Evolutionary conservation across 2,329 filamentous ascomycete genomes (phyloP).

Genomic region (Paecilomyces variotii): DNA sequence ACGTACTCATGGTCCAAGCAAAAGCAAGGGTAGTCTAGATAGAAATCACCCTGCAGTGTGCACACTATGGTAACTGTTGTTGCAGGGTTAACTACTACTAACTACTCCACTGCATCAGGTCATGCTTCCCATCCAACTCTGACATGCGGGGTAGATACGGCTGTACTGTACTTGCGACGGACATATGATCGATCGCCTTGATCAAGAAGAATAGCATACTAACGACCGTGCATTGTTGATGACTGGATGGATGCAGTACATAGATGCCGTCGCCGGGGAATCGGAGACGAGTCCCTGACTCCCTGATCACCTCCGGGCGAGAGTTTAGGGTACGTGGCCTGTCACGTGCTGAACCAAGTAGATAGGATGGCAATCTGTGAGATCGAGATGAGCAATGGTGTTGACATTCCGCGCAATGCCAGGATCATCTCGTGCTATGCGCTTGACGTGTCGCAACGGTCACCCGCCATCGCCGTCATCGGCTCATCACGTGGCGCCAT

Average conservation of each 20-base stretch:
- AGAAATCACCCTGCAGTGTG: too few species aligned
- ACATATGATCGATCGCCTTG: not conserved
- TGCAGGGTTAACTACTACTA: not conserved
- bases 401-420: not conserved
- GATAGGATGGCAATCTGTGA: not conserved
- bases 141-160: not conserved
- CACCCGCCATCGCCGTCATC: slow-evolving; percentile 11
- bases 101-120: not conserved
- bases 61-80: not conserved
- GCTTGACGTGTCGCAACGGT: slow-evolving; percentile 3
- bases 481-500: slow-evolving; percentile 23
- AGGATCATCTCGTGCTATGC: not conserved
- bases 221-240: not conserved
- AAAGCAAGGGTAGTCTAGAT: not conserved
- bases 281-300: not conserved
- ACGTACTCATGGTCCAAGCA: not conserved
- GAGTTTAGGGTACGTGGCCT: not conserved
- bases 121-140: not conserved
- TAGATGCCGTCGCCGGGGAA: not conserved
- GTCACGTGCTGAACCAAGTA: not conserved
- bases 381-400: not conserved
- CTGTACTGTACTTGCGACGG: not conserved
- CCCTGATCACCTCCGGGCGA: not conserved
- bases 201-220: not conserved
- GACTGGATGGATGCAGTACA: not conserved